Evolutionary conservation across 1,284 basidiomycete genomes (phyloP).

Genomic region (Moesziomyces parantarcticus): DNA sequence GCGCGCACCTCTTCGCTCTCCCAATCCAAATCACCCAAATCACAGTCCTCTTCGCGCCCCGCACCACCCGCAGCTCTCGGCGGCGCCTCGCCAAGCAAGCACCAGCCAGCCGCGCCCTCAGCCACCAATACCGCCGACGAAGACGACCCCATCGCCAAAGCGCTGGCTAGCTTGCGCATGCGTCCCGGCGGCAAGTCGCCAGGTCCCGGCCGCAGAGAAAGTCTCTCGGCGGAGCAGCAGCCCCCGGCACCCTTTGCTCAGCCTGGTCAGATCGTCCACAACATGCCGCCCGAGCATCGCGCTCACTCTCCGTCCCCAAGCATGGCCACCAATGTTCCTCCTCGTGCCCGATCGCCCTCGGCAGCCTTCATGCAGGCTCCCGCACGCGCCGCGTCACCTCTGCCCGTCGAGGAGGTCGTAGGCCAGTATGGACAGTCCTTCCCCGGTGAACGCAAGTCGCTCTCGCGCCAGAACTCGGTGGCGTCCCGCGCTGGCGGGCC

Average conservation of each 20-base stretch:
- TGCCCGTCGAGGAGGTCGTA: conserved; percentile 79
- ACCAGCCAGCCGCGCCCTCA: conserved; percentile 6
- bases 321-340: conserved; percentile 40
- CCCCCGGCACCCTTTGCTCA: conserved; percentile 33
- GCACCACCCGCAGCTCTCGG: conserved; percentile 36
- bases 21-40: conserved; percentile 30
- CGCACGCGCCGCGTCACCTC: conserved; percentile 70
- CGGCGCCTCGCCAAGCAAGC: conserved; percentile 7
- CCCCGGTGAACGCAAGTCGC: conserved; percentile 79
- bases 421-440: conserved; percentile 83
- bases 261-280: conserved; percentile 40
- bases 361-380: conserved; percentile 82
- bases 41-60: conserved; percentile 27
- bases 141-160: conserved; percentile 80
- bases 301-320: conserved; percentile 47
- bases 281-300: conserved; percentile 43
- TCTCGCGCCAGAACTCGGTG: conserved; percentile 60
- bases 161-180: conserved; percentile 73
- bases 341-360: conserved; percentile 77
- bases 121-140: conserved; percentile 68
- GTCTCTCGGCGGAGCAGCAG: conserved; percentile 29
- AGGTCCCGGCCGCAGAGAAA: conserved; percentile 43
- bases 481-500: conserved; percentile 42
- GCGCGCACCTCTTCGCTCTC: conserved; percentile 60
- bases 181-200: conserved; percentile 56